Percentiles rank a stretch among this genome's conserved stretches.
phyloP scores from a whole-genome alignment of 108 stramenopile genomes.

The Skeletonema menzelii region DNA sequence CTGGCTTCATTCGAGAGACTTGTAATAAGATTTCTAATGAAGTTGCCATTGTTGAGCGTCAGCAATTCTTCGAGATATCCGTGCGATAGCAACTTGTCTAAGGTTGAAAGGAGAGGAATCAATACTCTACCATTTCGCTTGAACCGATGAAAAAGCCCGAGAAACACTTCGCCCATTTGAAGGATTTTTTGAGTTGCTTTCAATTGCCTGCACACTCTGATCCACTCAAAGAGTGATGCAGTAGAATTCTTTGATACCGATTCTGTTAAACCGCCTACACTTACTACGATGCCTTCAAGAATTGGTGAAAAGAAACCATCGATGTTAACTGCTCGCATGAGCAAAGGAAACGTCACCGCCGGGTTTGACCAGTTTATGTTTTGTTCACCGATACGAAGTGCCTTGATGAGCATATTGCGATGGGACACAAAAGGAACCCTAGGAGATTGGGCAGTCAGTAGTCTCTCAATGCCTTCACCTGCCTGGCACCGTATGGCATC shows the following conservation, averaged over 20 bases:
- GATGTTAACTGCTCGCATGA: slow-evolving; percentile 68
- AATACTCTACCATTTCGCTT: slow-evolving; percentile 63
- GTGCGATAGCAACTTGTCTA: slow-evolving; percentile 72
- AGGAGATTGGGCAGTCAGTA: slow-evolving; percentile 53
- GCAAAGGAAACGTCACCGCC: slow-evolving; percentile 62
- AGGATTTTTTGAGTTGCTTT: slow-evolving; percentile 37
- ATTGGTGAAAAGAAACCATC: slow-evolving; percentile 72
- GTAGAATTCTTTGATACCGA: slow-evolving; percentile 79
- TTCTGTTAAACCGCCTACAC: slow-evolving; percentile 95
- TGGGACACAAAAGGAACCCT: slow-evolving; percentile 55
- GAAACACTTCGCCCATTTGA: slow-evolving; percentile 47
- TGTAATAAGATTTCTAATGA: slow-evolving; percentile 47
- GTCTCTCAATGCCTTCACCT: slow-evolving; percentile 70
- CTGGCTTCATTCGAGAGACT: slow-evolving; percentile 55
- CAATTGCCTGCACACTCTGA: slow-evolving; percentile 44
- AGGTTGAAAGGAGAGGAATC: slow-evolving; percentile 76
- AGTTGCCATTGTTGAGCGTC: slow-evolving; percentile 34
- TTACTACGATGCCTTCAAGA: slow-evolving; percentile 86
- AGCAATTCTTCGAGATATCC: slow-evolving; percentile 64
- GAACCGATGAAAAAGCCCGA: slow-evolving; percentile 51
- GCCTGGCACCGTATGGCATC: slow-evolving; percentile 86
- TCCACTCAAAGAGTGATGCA: slow-evolving; percentile 78
- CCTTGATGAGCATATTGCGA: slow-evolving; percentile 35
- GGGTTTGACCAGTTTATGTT: slow-evolving; percentile 64
- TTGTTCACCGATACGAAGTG: slow-evolving; percentile 28